Evolutionary conservation across 2,329 filamentous ascomycete species (phyloP), one percentile per base, ranked within the genome.

Genomic region (Nemania bipapillata): DNA sequence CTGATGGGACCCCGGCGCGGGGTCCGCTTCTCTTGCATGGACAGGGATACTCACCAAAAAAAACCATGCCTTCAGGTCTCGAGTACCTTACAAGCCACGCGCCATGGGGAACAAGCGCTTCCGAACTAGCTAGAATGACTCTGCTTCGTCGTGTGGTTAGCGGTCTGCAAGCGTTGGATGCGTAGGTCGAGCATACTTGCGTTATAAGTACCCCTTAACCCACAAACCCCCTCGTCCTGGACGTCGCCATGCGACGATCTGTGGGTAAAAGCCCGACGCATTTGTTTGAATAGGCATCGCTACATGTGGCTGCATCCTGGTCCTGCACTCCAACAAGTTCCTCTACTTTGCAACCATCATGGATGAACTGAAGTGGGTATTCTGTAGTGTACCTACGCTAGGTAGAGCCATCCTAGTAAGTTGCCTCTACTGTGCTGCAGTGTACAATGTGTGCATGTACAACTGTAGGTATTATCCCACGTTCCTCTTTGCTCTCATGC

Each of bases 241-340:
- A 70, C 69, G 68, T 69, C 66, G 74, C 74, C 73, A 75, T 75
- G 74, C 72, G 74, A 74, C 72, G 71, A 68, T 72, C 72, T 59
- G 74, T 74, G 71, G 70, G 68, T 67, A 73, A 70, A 72, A 68
- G 54, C 69, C 70, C 65, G 73, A 73, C 69, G 69, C 71, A 73
- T 70, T 53, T 70, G 69, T 73, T 65, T 70, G 63, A 65, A 69
- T 56, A 69, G 69, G 60, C 60, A 69, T 66, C 54, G 59, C 54
- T 64, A 63, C 69, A 65, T 67, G 67, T 71, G 64, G 69, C 63
- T 37, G 37, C 65, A 63, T 40, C 59, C 64, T 61, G 37, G 45
- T 50, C 35, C 52, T 65, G 66, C 45, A 59, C 54, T 64, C 63
- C 61, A 61, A 61, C 62, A 64, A 59, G 68, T 70, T 54, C 17